Evolutionary conservation across 192 early-diverging fungal species (phyloP).

Genomic region (Podila epigama): DNA sequence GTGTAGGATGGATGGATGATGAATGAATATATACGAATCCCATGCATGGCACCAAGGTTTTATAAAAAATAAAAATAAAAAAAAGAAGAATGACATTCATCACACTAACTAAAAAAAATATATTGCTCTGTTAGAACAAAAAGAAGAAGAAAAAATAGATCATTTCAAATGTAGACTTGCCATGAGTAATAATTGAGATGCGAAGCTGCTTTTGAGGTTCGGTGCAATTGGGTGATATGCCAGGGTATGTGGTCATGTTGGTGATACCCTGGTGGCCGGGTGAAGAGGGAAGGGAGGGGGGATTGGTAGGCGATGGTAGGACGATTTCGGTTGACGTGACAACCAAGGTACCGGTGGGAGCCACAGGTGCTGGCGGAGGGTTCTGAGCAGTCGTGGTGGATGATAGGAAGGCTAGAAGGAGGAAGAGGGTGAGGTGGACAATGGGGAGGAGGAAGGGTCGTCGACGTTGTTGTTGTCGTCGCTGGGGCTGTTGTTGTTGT

Average conservation of each 20-base stretch:
- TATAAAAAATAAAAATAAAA: no score
- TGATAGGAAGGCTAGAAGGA: not conserved
- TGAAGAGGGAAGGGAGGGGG: not conserved
- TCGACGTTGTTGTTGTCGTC: no score
- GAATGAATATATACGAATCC: no score
- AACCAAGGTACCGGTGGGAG: no score
- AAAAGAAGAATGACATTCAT: no score
- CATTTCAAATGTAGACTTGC: not conserved
- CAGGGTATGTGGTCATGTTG: not conserved
- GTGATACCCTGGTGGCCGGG: not conserved
- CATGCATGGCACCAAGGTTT: no score
- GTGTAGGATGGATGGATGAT: no score
- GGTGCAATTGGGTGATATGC: constrained; percentile 6
- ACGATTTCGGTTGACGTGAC: no score
- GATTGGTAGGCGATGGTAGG: not conserved
- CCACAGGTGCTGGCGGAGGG: no score
- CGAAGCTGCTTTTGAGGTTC: constrained; percentile 1
- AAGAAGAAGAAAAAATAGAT: no score
- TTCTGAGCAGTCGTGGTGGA: not conserved
- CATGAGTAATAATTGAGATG: constrained; percentile 27
- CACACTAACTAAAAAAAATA: not conserved
- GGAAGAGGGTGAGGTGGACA: not conserved
- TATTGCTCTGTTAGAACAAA: no score
- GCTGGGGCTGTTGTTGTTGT: no score
- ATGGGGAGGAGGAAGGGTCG: not conserved